phyloP scores from a whole-genome alignment of 208 protist species.

The Leishmania guyanensis region DNA sequence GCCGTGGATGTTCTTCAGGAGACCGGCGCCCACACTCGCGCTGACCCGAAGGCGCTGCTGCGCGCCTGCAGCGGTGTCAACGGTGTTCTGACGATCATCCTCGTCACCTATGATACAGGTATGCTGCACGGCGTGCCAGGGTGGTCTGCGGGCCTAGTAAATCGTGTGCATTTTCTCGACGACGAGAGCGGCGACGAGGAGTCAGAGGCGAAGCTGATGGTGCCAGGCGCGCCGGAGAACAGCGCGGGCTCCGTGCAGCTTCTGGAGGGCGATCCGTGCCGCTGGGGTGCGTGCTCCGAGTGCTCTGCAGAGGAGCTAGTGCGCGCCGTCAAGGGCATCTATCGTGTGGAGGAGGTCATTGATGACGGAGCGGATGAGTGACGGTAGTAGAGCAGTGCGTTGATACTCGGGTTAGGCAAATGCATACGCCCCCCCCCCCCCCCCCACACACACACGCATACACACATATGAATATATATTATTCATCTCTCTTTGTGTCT shows the following conservation, averaged over 20 bases:
- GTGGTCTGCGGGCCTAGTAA: conserved; percentile 75
- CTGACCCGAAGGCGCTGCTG: conserved; percentile 38
- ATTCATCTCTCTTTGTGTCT: conserved; percentile 4
- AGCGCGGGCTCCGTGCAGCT: conserved; percentile 67
- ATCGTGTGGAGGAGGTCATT: conserved; percentile 50
- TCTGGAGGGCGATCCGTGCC: conserved; percentile 80
- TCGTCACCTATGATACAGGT: conserved; percentile 81
- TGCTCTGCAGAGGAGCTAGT: conserved; percentile 53
- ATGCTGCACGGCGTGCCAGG: conserved; percentile 75
- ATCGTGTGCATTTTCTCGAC: conserved; percentile 47
- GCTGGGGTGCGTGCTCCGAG: conserved; percentile 66
- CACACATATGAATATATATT: background rate
- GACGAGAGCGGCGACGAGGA: conserved; percentile 26
- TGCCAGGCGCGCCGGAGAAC: conserved; percentile 10
- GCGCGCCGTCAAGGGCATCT: conserved; percentile 49
- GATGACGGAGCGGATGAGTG: conserved; percentile 29
- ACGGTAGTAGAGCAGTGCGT: background rate
- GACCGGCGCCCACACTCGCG: conserved; percentile 10
- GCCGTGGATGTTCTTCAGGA: conserved; percentile 44
- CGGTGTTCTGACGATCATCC: conserved; percentile 68
- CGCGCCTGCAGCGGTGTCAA: conserved; percentile 57
- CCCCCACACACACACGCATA: background rate
- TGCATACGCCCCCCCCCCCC: background rate
- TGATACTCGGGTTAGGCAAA: background rate
- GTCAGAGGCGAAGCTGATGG: conserved; percentile 1